Percentiles rank a stretch among this genome's conserved stretches.
These are phyloP conservation scores for Phytomonas francai DNA, from an alignment of 208 protist genomes.

Conservation along the genomic window DNA sequence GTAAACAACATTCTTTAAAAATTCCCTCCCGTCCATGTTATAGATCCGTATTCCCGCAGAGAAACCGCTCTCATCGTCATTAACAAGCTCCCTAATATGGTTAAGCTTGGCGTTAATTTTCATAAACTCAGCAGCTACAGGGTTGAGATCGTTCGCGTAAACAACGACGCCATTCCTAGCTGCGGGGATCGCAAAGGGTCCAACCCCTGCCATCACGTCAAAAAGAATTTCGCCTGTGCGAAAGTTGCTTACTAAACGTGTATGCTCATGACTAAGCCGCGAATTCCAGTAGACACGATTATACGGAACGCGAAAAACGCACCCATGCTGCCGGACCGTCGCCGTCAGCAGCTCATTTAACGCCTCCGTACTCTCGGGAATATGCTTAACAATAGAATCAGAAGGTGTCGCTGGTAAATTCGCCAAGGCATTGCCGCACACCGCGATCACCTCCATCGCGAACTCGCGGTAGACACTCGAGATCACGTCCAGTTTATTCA, in stretches of 20 bases:
- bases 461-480: conserved; percentile 95
- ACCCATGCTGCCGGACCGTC: conserved; percentile 89
- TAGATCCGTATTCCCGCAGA: conserved; percentile 23
- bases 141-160: conserved; percentile 98
- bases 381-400: neutral
- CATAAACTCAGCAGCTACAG: conserved; percentile 87
- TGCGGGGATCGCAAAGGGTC: conserved; percentile 95
- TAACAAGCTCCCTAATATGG: conserved; percentile 31
- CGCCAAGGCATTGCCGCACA: conserved; percentile 29
- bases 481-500: conserved; percentile 96
- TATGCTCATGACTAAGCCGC: conserved; percentile 93
- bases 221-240: conserved; percentile 64
- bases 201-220: conserved; percentile 97
- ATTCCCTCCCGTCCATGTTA: conserved; percentile 94
- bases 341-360: conserved; percentile 45
- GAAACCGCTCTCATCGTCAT: conserved; percentile 12
- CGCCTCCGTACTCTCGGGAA: neutral
- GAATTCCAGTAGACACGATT: conserved; percentile 98
- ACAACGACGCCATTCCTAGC: conserved; percentile 78
- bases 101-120: conserved; percentile 88
- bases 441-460: conserved; percentile 94
- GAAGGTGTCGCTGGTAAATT: conserved; percentile 2
- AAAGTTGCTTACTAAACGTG: conserved; percentile 78
- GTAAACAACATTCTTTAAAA: conserved; percentile 77
- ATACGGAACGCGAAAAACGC: conserved; percentile 93